Evolutionary conservation across 1,284 basidiomycete species (phyloP).

Genomic region (Mycena citricolor): DNA sequence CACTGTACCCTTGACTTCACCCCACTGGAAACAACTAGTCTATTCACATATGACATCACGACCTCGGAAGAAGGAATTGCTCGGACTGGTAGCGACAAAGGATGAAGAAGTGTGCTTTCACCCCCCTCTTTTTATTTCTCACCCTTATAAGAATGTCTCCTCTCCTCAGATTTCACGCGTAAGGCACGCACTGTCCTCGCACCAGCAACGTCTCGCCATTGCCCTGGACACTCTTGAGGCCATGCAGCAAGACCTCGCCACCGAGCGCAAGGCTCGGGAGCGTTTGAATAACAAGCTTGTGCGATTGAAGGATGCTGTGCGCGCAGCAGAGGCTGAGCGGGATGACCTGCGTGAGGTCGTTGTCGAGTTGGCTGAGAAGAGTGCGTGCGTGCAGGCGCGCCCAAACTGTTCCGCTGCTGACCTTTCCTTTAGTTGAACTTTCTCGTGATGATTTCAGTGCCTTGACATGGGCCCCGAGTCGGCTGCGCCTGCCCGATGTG

Average conservation of each 20-base stretch:
- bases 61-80: too few relatives aligned
- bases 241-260: constrained; percentile 41
- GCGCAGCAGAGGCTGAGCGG: constrained; percentile 44
- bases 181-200: too few relatives aligned
- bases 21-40: too few relatives aligned
- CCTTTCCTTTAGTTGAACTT: constrained; percentile 45
- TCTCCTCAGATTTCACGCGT: too few relatives aligned
- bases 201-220: constrained; percentile 9
- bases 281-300: constrained; percentile 41
- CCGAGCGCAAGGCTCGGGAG: constrained; percentile 35
- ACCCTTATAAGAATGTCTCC: too few relatives aligned
- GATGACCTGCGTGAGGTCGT: constrained; percentile 58
- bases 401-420: constrained; percentile 8
- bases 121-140: too few relatives aligned
- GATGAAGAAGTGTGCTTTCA: too few relatives aligned
- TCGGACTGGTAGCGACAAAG: too few relatives aligned
- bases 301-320: constrained; percentile 34
- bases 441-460: constrained; percentile 45
- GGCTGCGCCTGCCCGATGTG: constrained; percentile 42
- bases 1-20: too few relatives aligned
- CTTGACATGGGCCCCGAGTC: constrained; percentile 56
- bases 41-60: too few relatives aligned
- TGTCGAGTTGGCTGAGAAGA: constrained; percentile 54
- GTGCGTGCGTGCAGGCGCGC: constrained; percentile 34
- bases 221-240: constrained; percentile 46